Conservation (phyloP, 495 filamentous ascomycete genomes). For the Hypoxylon intermedium region DNA sequence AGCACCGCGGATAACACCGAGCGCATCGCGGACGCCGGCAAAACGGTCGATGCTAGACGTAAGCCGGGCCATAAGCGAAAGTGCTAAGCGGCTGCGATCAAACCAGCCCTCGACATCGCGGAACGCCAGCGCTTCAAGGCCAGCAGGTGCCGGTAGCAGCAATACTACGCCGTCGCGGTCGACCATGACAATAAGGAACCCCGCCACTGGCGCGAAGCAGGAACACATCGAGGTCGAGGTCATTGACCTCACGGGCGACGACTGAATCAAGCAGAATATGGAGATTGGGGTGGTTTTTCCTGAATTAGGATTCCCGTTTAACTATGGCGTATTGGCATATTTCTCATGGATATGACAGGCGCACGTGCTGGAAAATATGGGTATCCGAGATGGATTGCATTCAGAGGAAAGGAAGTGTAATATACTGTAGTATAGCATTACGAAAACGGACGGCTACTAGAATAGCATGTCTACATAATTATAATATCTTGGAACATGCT, state of each 20-base stretch:
- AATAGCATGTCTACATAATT: no score
- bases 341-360: no score
- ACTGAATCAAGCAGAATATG: conserved; percentile 14
- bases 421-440: no score
- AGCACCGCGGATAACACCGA: background rate
- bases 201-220: conserved; percentile 11
- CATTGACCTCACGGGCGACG: conserved; percentile 28
- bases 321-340: no score
- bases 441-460: background rate
- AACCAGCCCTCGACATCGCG: background rate
- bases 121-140: background rate
- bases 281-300: no score
- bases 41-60: background rate
- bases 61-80: background rate
- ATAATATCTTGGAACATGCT: no score
- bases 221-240: conserved; percentile 24
- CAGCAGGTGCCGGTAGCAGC: background rate
- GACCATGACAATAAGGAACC: conserved; percentile 1
- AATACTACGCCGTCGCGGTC: background rate
- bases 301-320: no score
- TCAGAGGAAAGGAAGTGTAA: no score
- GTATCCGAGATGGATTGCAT: no score
- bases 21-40: background rate
- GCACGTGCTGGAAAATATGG: no score
- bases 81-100: background rate